These are phyloP conservation scores for Penicillium robsamsonii DNA, from an alignment of 495 filamentous ascomycete genomes.

Conservation along the genomic window DNA sequence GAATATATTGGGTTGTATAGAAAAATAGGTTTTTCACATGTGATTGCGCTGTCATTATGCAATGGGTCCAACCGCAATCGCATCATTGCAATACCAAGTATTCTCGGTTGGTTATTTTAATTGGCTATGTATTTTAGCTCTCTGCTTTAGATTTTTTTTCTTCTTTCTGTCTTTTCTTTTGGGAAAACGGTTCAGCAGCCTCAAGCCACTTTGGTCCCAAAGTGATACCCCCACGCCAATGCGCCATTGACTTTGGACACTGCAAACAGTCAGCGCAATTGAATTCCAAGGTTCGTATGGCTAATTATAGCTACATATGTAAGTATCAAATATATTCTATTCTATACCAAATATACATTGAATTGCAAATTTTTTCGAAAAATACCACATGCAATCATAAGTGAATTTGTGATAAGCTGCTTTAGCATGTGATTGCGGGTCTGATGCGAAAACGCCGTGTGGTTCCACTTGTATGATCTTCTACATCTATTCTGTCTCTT, in stretches of 20 bases:
- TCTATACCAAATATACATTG: not conserved
- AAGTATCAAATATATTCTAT: too few relatives aligned
- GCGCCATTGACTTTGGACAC: slow-evolving; percentile 5
- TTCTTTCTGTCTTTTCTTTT: not conserved
- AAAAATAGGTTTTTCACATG: slow-evolving; percentile 27
- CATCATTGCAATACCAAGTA: slow-evolving; percentile 19
- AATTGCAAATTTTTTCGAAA: not conserved
- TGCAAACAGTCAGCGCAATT: slow-evolving; percentile 5
- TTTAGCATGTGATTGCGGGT: slow-evolving; percentile 46
- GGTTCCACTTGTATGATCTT: slow-evolving; percentile 4
- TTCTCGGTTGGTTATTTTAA: slow-evolving; percentile 9
- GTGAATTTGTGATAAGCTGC: slow-evolving; percentile 18
- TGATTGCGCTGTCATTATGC: slow-evolving; percentile 29
- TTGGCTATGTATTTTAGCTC: not conserved
- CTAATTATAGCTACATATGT: not conserved
- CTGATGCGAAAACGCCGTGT: slow-evolving; percentile 21
- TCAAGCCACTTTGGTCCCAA: not conserved
- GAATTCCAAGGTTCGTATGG: not conserved
- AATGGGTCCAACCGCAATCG: slow-evolving; percentile 26
- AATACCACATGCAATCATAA: not conserved
- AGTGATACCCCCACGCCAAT: slow-evolving; percentile 3
- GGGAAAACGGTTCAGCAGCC: not conserved
- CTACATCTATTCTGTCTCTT: not conserved
- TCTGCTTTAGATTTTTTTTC: not conserved
- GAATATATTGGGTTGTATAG: slow-evolving; percentile 19